phyloP scores from a whole-genome alignment of 1,284 basidiomycete genomes.

The Cyathus pygmaeus region DNA sequence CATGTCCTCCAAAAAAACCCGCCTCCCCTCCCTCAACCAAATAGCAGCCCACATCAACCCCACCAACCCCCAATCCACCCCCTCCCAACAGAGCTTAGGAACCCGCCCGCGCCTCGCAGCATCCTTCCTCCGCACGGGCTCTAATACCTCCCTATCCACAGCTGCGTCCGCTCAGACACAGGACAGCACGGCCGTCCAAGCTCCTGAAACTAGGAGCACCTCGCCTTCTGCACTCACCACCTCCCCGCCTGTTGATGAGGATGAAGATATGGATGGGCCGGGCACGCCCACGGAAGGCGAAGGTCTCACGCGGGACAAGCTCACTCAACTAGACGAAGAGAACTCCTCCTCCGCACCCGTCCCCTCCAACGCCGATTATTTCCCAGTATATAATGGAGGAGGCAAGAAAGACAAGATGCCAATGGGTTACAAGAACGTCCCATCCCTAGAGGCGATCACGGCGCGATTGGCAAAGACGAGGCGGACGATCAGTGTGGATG shows the following conservation, averaged over 20 bases:
- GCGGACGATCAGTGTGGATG: slow-evolving; percentile 71
- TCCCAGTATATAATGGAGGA: slow-evolving; percentile 5
- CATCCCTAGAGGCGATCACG: slow-evolving; percentile 83
- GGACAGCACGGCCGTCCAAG: slow-evolving; percentile 72
- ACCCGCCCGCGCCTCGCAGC: slow-evolving; percentile 79
- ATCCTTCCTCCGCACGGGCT: slow-evolving; percentile 73
- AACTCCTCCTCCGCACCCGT: slow-evolving; percentile 4
- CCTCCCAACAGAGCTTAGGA: slow-evolving; percentile 39
- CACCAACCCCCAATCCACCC: slow-evolving; percentile 28
- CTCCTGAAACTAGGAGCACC: slow-evolving; percentile 68
- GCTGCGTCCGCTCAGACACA: slow-evolving; percentile 52
- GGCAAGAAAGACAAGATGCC: slow-evolving; percentile 59
- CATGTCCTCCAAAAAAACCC: slow-evolving; percentile 32
- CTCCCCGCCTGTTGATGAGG: slow-evolving; percentile 54
- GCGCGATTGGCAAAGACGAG: slow-evolving; percentile 75
- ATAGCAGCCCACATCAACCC: slow-evolving; percentile 78
- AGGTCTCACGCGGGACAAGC: slow-evolving; percentile 67
- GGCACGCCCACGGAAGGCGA: slow-evolving; percentile 55
- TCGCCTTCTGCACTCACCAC: slow-evolving; percentile 56
- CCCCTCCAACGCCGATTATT: no score
- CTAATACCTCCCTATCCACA: slow-evolving; percentile 63
- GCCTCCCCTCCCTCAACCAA: slow-evolving; percentile 81
- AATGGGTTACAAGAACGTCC: slow-evolving; percentile 86
- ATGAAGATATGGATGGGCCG: no score
- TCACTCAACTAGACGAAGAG: slow-evolving; percentile 68